Evolutionary conservation across 352 stramenopile species (phyloP).

Genomic region (Globisporangium radiosum): DNA sequence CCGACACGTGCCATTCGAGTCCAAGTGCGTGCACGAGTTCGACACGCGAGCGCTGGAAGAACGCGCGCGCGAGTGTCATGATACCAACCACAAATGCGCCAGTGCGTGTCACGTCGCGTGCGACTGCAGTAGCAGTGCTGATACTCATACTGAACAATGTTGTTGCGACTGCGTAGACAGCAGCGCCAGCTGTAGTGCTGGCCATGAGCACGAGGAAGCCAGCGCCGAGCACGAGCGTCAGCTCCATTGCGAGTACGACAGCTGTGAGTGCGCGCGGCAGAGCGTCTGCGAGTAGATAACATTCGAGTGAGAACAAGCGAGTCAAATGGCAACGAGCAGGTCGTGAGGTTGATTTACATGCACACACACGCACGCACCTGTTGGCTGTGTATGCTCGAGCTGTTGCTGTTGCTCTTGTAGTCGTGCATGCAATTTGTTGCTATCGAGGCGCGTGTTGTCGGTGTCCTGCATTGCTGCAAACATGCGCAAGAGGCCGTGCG

Average conservation of each 20-base stretch:
- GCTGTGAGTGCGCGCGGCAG: conserved; percentile 15
- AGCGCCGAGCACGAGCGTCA: conserved; percentile 19
- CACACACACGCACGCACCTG: neutral
- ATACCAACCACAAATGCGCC: conserved; percentile 22
- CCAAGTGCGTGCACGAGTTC: neutral
- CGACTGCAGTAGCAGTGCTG: neutral
- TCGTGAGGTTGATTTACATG: neutral
- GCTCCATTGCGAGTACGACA: conserved; percentile 39
- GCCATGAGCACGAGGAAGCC: conserved; percentile 29
- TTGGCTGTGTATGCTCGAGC: conserved; percentile 1
- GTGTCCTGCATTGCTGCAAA: conserved; percentile 18
- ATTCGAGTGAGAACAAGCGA: too few relatives aligned
- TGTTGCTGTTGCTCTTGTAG: neutral
- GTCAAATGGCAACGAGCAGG: too few relatives aligned
- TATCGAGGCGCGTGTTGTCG: neutral
- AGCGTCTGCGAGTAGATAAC: neutral
- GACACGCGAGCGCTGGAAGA: conserved; percentile 17
- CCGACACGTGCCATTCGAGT: neutral
- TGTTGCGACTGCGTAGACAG: conserved; percentile 6
- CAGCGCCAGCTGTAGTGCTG: conserved; percentile 14
- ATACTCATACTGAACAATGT: neutral
- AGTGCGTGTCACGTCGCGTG: conserved; percentile 9
- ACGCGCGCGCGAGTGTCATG: conserved; percentile 23
- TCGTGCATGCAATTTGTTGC: neutral
- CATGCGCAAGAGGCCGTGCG: conserved; percentile 27